Conservation (phyloP, 805 yeast species). For the Yarrowia sp. region DNA sequence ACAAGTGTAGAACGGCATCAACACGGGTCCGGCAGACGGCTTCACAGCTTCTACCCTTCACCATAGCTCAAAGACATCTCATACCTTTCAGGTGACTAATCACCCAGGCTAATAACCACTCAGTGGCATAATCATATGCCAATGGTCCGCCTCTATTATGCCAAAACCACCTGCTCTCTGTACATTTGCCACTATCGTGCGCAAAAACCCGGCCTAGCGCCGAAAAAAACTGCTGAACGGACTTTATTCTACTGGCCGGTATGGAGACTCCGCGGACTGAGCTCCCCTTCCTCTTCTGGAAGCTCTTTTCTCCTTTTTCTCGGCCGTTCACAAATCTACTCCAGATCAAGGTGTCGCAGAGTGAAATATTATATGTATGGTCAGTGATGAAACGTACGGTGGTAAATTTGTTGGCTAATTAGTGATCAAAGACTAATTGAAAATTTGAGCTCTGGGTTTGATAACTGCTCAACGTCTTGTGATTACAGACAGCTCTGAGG, state of each 20-base stretch:
- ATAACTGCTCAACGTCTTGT: constrained; percentile 3
- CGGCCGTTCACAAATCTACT: constrained; percentile 18
- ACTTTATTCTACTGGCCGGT: background rate
- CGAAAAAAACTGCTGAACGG: background rate
- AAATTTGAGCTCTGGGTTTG: constrained; percentile 3
- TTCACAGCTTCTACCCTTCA: too few species aligned
- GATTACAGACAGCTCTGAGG: background rate
- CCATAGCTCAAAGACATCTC: too few species aligned
- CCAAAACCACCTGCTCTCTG: too few species aligned
- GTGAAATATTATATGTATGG: background rate
- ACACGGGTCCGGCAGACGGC: too few species aligned
- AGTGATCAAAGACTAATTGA: background rate
- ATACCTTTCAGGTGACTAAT: too few species aligned
- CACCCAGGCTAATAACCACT: too few species aligned
- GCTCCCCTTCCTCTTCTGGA: too few species aligned
- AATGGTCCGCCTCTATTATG: background rate
- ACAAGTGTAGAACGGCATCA: too few species aligned
- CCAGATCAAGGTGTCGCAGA: constrained; percentile 6
- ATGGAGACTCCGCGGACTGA: too few species aligned
- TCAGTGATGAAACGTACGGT: constrained; percentile 24
- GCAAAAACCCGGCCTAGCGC: background rate
- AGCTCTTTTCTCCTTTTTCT: background rate
- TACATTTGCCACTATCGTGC: too few species aligned
- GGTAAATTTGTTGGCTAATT: background rate
- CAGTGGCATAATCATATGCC: background rate